Evolutionary conservation across 148 eudicot genomes (phyloP), one percentile per base, ranked within the genome.

Genomic region (Amaranthus palmeri): DNA sequence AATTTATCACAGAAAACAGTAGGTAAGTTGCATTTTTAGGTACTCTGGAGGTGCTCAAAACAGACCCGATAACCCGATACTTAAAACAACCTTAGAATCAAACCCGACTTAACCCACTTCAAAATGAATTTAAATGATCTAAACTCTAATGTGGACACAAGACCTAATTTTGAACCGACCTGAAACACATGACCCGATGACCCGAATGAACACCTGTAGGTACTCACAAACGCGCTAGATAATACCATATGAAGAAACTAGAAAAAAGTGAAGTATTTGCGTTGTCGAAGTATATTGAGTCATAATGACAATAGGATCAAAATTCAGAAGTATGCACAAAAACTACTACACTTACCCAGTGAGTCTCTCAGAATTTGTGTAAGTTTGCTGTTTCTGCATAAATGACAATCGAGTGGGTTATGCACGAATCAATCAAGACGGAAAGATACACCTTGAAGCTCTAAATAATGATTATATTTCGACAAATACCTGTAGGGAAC

Each of bases 341-440:
- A n/a, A 56, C 72, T 49, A 59, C 8, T 52, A 65, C 63, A 67
- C 73, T 71, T 79, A 89, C 93, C 88, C 51, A 89, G 85, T 11
- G 88, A 86, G 75, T 89, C 93, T 78, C 74, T 83, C 57, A 89
- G 87, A 63, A 89, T 85, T 74, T 89, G 93, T 36, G 90, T 86
- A 13, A 89, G 83, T 79, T 86, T 89, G 86, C 93, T 86, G 45
- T 89, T 89, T 80, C 93, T 88, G 93, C 77, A 78, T 13, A 50
- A 67, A 75, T 58, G 54, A 58, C 44, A 44, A 10, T 13, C 18
- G 41, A 56, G 46, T 45, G 53, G 72, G 42, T 67, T 67, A 66
- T 18, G 50, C 45, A 47, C 44, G 36, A 25, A 7, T 17, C 12
- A 58, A 71, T 0, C 44, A 13, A 53, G 5, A 3, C 3, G 3